Evolutionary conservation across 2,329 filamentous ascomycete genomes (phyloP).

Genomic region (Westerdykella sp.): DNA sequence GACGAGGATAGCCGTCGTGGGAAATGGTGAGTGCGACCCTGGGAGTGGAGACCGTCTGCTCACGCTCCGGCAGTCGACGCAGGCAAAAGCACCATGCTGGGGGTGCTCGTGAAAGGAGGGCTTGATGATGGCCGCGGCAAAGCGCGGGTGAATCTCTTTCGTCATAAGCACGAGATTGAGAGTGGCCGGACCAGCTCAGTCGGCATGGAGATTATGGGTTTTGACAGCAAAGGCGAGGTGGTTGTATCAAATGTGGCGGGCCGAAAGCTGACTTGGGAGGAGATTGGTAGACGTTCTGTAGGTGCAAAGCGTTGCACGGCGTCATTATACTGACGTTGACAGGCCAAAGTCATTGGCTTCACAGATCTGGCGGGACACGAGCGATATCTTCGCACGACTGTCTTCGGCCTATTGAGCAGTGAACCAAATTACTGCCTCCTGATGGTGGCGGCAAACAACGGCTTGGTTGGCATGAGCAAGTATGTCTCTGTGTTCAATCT

Average conservation of each 20-base stretch:
- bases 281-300: conserved; percentile 85
- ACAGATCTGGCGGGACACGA: conserved; percentile 95
- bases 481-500: conserved; percentile 4
- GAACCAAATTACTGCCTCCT: conserved; percentile 96
- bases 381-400: conserved; percentile 88
- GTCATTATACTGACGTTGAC: conserved; percentile 7
- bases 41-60: not conserved
- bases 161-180: conserved; percentile 97
- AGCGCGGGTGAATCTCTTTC: conserved; percentile 90
- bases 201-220: conserved; percentile 98
- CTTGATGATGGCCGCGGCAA: conserved; percentile 92
- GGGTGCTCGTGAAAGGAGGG: conserved; percentile 89
- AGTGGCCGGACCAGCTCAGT: conserved; percentile 92
- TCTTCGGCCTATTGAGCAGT: conserved; percentile 89
- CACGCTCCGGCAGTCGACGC: conserved; percentile 62
- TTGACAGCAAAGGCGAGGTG: conserved; percentile 78
- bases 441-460: conserved; percentile 98
- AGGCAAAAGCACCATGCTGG: conserved; percentile 92
- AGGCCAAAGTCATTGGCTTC: conserved; percentile 91
- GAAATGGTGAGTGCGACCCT: conserved; percentile 59
- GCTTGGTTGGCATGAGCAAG: conserved; percentile 94
- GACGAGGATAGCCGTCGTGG: conserved; percentile 91
- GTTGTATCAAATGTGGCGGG: conserved; percentile 76
- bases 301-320: conserved; percentile 3
- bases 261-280: conserved; percentile 89